Evolutionary conservation across 768 basidiomycete species (phyloP).

Genomic region (Mycena filopes): DNA sequence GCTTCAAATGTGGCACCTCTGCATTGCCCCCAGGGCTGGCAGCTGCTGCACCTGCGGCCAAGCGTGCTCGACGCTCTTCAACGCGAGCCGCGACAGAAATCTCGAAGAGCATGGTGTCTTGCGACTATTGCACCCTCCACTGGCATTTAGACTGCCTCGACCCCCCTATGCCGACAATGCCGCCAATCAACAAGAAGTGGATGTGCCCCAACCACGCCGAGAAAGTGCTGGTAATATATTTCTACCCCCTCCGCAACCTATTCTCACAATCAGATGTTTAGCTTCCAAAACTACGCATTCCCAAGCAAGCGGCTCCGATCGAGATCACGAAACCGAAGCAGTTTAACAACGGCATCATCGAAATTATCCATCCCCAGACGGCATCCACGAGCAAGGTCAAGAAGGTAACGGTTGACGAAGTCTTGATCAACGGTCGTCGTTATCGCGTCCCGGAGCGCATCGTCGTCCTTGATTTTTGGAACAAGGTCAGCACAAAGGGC

Average conservation of each 20-base stretch:
- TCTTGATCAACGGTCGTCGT: conserved; percentile 86
- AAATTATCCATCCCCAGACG: conserved; percentile 78
- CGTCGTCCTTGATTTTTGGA: conserved; percentile 96
- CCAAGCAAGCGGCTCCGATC: conserved; percentile 74
- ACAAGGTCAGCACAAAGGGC: conserved; percentile 68
- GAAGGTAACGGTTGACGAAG: conserved; percentile 77
- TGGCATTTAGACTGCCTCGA: conserved; percentile 98
- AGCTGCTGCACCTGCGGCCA: conserved; percentile 63
- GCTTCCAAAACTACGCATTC: conserved; percentile 84
- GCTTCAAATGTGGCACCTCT: conserved; percentile 89
- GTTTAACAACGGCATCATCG: conserved; percentile 93
- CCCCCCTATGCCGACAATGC: conserved; percentile 89
- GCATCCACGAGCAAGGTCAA: conserved; percentile 51
- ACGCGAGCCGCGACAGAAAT: conserved; percentile 59
- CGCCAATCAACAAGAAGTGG: conserved; percentile 92
- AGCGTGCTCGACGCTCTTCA: conserved; percentile 63
- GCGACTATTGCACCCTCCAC: conserved; percentile 93
- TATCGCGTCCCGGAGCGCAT: conserved; percentile 94
- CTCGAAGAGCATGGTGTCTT: conserved; percentile 86
- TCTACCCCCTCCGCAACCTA: conserved; percentile 21
- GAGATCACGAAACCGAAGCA: conserved; percentile 79
- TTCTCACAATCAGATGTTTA: conserved; percentile 44
- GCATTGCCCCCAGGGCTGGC: conserved; percentile 69
- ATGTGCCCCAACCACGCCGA: conserved; percentile 99
- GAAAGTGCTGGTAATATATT: conserved; percentile 67